These are phyloP conservation scores for Hypoxylon sp. DNA, from an alignment of 2,329 filamentous ascomycete species.

Conservation along the genomic window DNA sequence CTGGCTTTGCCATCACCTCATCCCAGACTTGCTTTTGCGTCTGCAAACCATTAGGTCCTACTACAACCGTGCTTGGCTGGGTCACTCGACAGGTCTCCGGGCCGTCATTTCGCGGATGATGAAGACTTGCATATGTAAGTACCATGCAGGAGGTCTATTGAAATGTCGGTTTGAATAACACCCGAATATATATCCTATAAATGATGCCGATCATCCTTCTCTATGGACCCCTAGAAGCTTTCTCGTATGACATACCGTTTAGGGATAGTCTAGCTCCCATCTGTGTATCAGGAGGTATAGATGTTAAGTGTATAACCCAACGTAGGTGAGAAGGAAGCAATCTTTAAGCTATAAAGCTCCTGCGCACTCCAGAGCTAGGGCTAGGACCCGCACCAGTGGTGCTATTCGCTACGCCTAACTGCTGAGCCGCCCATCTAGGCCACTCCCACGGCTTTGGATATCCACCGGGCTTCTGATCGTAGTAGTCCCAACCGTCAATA, in stretches of 20 bases:
- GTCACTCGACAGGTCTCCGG: not conserved
- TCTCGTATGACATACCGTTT: not conserved
- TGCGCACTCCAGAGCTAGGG: not conserved
- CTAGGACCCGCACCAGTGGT: not conserved
- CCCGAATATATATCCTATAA: too few relatives aligned
- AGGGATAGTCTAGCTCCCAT: not conserved
- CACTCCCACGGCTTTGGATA: slow-evolving; percentile 16
- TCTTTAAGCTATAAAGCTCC: slow-evolving; percentile 1
- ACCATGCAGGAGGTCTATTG: too few relatives aligned
- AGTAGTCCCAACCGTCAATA: slow-evolving; percentile 19
- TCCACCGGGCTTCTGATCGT: slow-evolving; percentile 19
- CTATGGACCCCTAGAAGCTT: not conserved
- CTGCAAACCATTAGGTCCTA: not conserved
- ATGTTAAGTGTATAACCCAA: not conserved
- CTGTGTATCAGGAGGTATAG: not conserved
- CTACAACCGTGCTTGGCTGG: not conserved
- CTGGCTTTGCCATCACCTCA: not conserved
- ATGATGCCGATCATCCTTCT: too few relatives aligned
- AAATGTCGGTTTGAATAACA: too few relatives aligned
- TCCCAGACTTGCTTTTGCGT: not conserved
- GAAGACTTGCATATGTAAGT: not conserved
- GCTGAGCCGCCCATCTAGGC: slow-evolving; percentile 16
- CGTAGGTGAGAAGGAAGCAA: not conserved
- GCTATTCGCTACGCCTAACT: not conserved
- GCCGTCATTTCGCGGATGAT: not conserved